Base-by-base conservation (phyloP, 169 alveolate genomes). In the Babesia ovata region DNA sequence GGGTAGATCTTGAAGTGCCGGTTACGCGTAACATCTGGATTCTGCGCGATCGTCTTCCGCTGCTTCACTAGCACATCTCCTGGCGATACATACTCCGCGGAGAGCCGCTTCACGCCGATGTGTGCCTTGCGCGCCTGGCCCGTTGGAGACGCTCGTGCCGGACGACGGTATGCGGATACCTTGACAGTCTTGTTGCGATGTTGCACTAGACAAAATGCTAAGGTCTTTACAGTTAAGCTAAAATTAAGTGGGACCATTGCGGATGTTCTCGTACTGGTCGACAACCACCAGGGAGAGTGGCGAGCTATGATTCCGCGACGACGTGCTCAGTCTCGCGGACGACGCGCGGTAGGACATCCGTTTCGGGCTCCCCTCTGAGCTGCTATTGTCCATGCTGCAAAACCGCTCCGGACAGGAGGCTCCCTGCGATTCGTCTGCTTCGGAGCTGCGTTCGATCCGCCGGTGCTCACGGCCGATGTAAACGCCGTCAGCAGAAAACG, bases 91-190 rank as follows among this genome's bases (percentile, higher is more conserved):
- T 90, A 94, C 63, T 94, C 97, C 4, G 93, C 95, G 4, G 96
- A 82, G 29, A 94, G 79, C 17, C 96, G 84, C 63, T 85, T 79
- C 19, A 87, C 60, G 11, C 97, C 97, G 12, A 93, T 71, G 75
- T 92, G 92, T 0, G 97, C 95, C 78, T 93, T 92, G 69, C 76
- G 86, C 6, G 89, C 81, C 77, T 93, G 96, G 10, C 94, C 94
- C 45, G 93, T 88, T 11, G 96, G 96, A 7, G 95, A 93, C 28
- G 94, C 91, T n/a, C 96, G 76, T 22, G 93, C 75, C n/a, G 92
- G 89, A 19, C 96, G 86, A 19, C 90, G 83, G 65, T 93, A 93
- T n/a, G 96, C 91, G 19, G 94, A 88, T 0, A 90, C 88, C 77
- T 91, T 93, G 39, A 91, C 95, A 84, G 93, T 93, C 75, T 92